Percentiles rank a stretch among this genome's conserved stretches.
Conservation (phyloP, 177 flowering plant genomes). For the Telopea speciosissima region DNA sequence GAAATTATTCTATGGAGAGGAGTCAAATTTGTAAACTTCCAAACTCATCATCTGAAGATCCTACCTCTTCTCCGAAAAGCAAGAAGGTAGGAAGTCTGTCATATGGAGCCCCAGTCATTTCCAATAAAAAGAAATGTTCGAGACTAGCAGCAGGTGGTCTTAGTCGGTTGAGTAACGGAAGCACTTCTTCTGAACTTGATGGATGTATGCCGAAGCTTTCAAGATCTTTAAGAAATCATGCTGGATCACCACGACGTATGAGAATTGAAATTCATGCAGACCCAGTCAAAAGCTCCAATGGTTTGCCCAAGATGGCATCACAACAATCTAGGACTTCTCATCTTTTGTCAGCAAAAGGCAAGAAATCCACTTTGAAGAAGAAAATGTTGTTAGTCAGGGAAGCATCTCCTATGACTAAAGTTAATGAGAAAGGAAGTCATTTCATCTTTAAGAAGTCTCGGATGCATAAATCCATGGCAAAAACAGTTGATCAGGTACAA, state of each 20-base stretch:
- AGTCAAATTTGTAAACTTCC: slow-evolving; percentile 12
- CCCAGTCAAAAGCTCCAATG: slow-evolving; percentile 10
- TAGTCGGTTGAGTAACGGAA: slow-evolving; percentile 17
- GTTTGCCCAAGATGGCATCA: slow-evolving; percentile 4
- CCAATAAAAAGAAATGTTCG: slow-evolving; percentile 16
- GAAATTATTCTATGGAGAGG: slow-evolving; percentile 21
- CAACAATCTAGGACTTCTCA: slow-evolving; percentile 15
- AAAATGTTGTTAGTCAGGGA: slow-evolving; percentile 13
- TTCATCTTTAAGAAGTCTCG: slow-evolving; percentile 21
- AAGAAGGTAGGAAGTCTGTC: slow-evolving; percentile 21
- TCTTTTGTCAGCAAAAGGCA: slow-evolving; percentile 18
- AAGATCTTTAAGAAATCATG: slow-evolving; percentile 11
- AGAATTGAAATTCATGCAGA: slow-evolving; percentile 12
- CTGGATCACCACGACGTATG: slow-evolving; percentile 23
- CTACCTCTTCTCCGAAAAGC: slow-evolving; percentile 27
- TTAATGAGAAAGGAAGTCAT: slow-evolving; percentile 10
- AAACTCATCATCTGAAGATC: slow-evolving; percentile 18
- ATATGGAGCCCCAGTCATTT: slow-evolving; percentile 7
- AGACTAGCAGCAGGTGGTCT: slow-evolving; percentile 14
- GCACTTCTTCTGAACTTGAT: slow-evolving; percentile 10
- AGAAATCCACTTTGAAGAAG: slow-evolving; percentile 27
- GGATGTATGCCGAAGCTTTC: slow-evolving; percentile 10
- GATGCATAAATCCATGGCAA: slow-evolving; percentile 15
- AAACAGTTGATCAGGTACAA: slow-evolving; percentile 23
- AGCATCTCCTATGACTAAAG: slow-evolving; percentile 17